These are phyloP conservation scores for Boletus speciosus DNA, from an alignment of 768 basidiomycete genomes.

Conservation along the genomic window DNA sequence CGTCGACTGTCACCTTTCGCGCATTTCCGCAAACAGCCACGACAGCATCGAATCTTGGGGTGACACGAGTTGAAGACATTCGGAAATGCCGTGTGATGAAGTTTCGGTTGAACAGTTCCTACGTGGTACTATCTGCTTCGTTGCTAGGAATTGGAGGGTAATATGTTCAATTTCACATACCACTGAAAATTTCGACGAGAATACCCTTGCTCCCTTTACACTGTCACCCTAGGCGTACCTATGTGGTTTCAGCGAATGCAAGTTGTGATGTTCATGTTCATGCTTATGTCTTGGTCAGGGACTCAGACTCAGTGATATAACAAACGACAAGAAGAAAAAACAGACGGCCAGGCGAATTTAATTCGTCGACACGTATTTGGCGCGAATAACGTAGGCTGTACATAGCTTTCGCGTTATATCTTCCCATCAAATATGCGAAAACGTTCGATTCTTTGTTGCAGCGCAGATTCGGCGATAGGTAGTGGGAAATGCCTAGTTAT, in stretches of 20 bases:
- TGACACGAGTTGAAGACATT: conserved; percentile 1
- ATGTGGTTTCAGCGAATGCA: background rate
- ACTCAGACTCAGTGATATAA: background rate
- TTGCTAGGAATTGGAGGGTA: background rate
- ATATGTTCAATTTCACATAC: background rate
- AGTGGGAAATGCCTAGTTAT: too few relatives aligned
- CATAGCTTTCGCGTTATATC: too few relatives aligned
- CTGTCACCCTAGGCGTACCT: background rate
- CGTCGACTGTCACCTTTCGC: conserved; percentile 5
- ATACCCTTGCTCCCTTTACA: background rate
- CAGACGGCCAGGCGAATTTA: too few relatives aligned
- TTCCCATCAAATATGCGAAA: too few relatives aligned
- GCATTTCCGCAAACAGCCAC: conserved; percentile 13
- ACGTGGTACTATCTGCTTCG: background rate
- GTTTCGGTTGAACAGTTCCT: conserved; percentile 18
- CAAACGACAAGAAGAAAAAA: too few relatives aligned
- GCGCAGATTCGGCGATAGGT: too few relatives aligned
- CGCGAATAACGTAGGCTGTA: too few relatives aligned
- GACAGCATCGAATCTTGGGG: conserved; percentile 41
- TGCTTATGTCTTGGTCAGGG: background rate
- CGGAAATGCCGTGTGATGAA: background rate
- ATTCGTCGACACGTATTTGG: too few relatives aligned
- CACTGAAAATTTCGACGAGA: background rate
- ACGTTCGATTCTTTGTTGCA: too few relatives aligned
- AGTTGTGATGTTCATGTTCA: background rate